phyloP scores from a whole-genome alignment of 2,329 filamentous ascomycete genomes.

The Botrytis paeoniae region DNA sequence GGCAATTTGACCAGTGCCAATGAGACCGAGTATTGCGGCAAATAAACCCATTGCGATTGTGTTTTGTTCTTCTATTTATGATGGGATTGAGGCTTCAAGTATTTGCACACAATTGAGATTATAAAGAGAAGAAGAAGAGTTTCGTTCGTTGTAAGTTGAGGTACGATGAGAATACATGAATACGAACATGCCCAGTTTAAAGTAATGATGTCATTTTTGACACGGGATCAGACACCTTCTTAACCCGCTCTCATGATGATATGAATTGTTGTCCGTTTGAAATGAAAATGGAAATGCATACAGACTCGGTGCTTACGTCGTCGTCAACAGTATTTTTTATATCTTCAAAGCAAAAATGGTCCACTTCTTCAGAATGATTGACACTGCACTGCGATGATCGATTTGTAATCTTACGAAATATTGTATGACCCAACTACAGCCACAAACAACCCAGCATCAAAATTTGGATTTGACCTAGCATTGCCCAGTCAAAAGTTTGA shows the following conservation, averaged over 20 bases:
- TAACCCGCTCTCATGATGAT: background rate
- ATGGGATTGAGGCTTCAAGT: background rate
- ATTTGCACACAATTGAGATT: background rate
- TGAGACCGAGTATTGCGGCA: slow-evolving; percentile 6
- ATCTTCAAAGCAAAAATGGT: background rate
- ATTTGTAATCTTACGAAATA: background rate
- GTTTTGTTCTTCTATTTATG: background rate
- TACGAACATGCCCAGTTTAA: background rate
- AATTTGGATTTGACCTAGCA: background rate
- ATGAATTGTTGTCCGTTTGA: background rate
- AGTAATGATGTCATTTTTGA: slow-evolving; percentile 5
- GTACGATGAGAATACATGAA: background rate
- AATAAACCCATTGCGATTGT: background rate
- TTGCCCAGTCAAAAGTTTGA: background rate
- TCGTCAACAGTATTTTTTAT: background rate
- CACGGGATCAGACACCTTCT: background rate
- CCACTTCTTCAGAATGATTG: background rate
- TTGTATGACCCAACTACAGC: background rate
- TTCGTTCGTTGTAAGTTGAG: background rate
- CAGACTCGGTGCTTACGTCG: background rate
- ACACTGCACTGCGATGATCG: background rate
- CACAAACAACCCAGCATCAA: background rate
- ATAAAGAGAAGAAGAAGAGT: background rate
- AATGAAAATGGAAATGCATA: too few species aligned
- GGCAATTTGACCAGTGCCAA: slow-evolving; percentile 37